Conservation (phyloP, 2,329 filamentous ascomycete genomes). For the Neofusicoccum parvum region DNA sequence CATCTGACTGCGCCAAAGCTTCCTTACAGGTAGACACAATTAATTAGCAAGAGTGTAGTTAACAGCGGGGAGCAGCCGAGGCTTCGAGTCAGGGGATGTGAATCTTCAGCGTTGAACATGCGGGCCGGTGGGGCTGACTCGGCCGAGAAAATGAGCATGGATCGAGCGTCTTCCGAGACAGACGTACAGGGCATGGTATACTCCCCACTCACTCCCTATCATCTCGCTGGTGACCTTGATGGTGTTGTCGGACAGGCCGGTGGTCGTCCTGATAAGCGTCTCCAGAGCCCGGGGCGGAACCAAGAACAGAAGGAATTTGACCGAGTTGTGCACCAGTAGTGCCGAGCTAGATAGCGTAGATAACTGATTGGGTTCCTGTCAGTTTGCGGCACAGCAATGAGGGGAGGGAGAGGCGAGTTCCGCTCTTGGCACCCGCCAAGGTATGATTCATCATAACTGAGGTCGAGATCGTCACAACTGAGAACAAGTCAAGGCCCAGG, state of each 20-base stretch:
- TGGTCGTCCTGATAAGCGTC: background rate
- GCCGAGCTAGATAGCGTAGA: background rate
- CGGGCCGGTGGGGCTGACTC: no score
- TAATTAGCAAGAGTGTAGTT: background rate
- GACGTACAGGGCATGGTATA: conserved; percentile 8
- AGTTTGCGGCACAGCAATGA: background rate
- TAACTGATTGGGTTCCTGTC: background rate
- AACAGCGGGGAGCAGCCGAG: background rate
- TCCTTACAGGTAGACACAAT: background rate
- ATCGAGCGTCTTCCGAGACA: background rate
- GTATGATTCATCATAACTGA: background rate
- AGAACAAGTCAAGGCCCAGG: no score
- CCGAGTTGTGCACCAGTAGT: background rate
- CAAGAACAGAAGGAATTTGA: background rate
- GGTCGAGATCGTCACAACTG: background rate
- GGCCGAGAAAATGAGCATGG: no score
- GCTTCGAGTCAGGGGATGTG: background rate
- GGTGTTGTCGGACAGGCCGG: background rate
- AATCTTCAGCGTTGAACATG: background rate
- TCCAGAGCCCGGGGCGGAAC: background rate
- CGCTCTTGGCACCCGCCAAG: background rate
- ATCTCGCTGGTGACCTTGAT: conserved; percentile 4
- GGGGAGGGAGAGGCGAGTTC: no score
- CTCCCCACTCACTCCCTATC: conserved; percentile 3
- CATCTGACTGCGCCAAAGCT: conserved; percentile 1